Conservation (phyloP, 139 green algal species). For the Coelastrella sp. region DNA sequence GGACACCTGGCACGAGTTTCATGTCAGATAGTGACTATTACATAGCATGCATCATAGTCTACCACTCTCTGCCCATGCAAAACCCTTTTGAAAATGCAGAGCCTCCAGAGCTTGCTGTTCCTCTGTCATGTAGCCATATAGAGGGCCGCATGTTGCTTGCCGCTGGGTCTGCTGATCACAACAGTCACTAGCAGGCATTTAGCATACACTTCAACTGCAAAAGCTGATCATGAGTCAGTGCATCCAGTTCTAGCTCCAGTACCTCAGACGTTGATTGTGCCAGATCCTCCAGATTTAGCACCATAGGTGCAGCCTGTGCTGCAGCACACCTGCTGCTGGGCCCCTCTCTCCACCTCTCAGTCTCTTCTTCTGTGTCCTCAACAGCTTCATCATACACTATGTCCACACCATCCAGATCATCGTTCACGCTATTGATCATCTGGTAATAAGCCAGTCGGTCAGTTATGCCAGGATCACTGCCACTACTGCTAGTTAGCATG, state of each 20-base stretch:
- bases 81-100: too few relatives aligned
- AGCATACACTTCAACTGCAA: neutral
- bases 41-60: too few relatives aligned
- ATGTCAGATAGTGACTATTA: too few relatives aligned
- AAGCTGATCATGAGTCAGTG: constrained; percentile 6
- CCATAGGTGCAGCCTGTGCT: constrained; percentile 14
- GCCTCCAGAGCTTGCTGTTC: too few relatives aligned
- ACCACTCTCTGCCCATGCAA: too few relatives aligned
- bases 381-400: constrained; percentile 11
- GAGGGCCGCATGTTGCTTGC: too few relatives aligned
- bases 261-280: constrained; percentile 21
- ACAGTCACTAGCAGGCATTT: neutral
- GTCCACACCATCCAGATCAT: neutral
- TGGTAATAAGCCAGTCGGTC: neutral
- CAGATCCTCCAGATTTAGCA: constrained; percentile 16
- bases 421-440: constrained; percentile 7
- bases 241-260: constrained; percentile 20
- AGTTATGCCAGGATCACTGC: neutral
- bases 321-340: neutral
- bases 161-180: too few relatives aligned
- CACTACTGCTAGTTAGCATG: constrained; percentile 17
- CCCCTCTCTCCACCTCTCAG: neutral
- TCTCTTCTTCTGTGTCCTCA: neutral
- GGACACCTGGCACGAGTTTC: too few relatives aligned
- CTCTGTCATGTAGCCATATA: too few relatives aligned